Base-by-base conservation (phyloP, 352 stramenopile species). In the Phytophthora pinifolia region DNA sequence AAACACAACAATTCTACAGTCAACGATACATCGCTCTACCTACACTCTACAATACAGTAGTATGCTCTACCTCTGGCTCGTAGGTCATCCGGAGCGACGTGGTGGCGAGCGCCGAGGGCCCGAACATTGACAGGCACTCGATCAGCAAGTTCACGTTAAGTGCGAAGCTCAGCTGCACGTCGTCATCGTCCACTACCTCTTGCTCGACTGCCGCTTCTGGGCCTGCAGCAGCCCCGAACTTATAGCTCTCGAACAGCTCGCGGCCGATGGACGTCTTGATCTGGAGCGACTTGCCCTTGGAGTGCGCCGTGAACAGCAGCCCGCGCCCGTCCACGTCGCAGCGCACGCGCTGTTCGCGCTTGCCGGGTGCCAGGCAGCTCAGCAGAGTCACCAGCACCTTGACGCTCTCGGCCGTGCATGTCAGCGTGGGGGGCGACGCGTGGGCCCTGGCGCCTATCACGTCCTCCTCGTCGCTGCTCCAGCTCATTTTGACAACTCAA, bases 221-320 rank as follows among this genome's bases (percentile, higher is more conserved):
- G 12, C 43, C 54, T 4, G 35, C 9, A 10, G 36, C 29, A 5
- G 52, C 15, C 2, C 60, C 46, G 9, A 92, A 77, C 41, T 70
- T 46, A 69, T 77, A 94, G 29, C 65, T 69, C 39, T 92, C 82
- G 49, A 94, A 94, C 6, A 94, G 56, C 54, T 92, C 80, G n/a
- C 59, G 65, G 9, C 73, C 67, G 8, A 92, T 74, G 9, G 80
- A 89, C 22, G 85, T 90, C 72, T 92, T 94, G 64, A 94, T 76
- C 76, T 94, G 85, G 22, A 94, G 70, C 54, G 82, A 90, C 54
- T 94, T 94, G 42, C 85, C 82, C 43, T 83, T 86, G n/a, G 84
- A 92, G 45, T 92, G 79, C 22, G 72, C 60, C 4, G 83, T 92
- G 58, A 94, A 90, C 3, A 92, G 64, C 59, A 89, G 46, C 30